Conservation (phyloP, 2,329 filamentous ascomycete species). For the Aspergillus sp. region DNA sequence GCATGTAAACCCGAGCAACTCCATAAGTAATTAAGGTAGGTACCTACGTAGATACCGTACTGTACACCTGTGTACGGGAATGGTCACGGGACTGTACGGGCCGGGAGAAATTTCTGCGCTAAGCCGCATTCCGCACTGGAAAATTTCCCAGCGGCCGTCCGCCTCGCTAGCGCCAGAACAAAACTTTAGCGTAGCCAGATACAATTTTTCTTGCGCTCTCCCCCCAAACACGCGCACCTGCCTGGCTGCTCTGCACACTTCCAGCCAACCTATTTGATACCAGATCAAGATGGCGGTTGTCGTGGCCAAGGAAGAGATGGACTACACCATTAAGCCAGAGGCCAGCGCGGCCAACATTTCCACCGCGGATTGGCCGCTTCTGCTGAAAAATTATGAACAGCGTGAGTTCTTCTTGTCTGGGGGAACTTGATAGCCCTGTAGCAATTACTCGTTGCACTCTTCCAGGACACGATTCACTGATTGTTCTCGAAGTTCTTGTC, state of each 20-base stretch:
- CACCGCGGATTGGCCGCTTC: slow-evolving; percentile 86
- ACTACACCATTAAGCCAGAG: slow-evolving; percentile 91
- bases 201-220: slow-evolving; percentile 21
- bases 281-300: slow-evolving; percentile 35
- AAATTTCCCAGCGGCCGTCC: slow-evolving; percentile 28
- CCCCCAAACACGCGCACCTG: slow-evolving; percentile 20
- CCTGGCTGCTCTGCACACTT: slow-evolving; percentile 16
- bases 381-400: slow-evolving; percentile 95
- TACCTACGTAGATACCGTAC: not conserved
- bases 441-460: not conserved
- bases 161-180: slow-evolving; percentile 24
- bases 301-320: slow-evolving; percentile 63
- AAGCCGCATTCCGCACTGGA: slow-evolving; percentile 27
- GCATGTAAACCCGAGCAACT: no score
- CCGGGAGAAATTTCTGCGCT: slow-evolving; percentile 20
- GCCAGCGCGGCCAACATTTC: slow-evolving; percentile 73
- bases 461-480: slow-evolving; percentile 5
- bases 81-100: slow-evolving; percentile 13
- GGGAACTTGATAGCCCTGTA: slow-evolving; percentile 16
- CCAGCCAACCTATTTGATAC: slow-evolving; percentile 15
- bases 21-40: no score
- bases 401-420: slow-evolving; percentile 55
- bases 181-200: slow-evolving; percentile 21
- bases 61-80: not conserved
- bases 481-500: slow-evolving; percentile 66